A percentile compares a stretch with the other conserved stretches of the same genome.
Conservation (phyloP, 2,329 filamentous ascomycete species). For the Ophiostoma australiae region DNA sequence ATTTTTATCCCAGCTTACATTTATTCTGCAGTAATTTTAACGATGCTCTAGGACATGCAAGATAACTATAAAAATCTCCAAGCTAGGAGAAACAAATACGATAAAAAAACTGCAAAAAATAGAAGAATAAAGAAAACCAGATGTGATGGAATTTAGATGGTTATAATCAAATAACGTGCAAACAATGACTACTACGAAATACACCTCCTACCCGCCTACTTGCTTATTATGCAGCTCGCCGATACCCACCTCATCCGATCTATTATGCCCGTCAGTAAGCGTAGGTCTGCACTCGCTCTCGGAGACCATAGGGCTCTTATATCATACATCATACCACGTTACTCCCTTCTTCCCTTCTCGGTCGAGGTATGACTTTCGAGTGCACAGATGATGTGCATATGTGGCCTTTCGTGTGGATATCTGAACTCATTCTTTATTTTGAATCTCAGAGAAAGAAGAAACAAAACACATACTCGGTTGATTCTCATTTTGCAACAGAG, state of each 20-base stretch:
- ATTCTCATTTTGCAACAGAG: neutral
- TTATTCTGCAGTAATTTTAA: neutral
- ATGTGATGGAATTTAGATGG: too few species aligned
- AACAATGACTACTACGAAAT: too few species aligned
- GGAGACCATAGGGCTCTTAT: neutral
- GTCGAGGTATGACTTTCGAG: neutral
- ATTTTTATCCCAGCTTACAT: neutral
- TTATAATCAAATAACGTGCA: too few species aligned
- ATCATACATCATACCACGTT: neutral
- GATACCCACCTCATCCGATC: neutral
- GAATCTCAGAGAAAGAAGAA: neutral
- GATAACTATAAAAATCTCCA: too few species aligned
- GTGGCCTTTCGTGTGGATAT: neutral
- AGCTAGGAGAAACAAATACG: too few species aligned
- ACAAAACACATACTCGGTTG: neutral
- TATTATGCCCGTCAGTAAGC: neutral
- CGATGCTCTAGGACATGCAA: too few species aligned
- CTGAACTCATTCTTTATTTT: neutral
- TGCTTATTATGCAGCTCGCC: neutral
- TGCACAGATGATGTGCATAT: conserved; percentile 8
- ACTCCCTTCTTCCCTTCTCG: neutral
- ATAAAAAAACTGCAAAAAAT: too few species aligned
- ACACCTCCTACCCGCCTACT: neutral
- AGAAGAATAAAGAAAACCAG: too few species aligned
- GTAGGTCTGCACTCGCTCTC: neutral